These are phyloP conservation scores for Tolypocladium ovalisporum DNA, from an alignment of 2,329 filamentous ascomycete genomes.

Conservation along the genomic window DNA sequence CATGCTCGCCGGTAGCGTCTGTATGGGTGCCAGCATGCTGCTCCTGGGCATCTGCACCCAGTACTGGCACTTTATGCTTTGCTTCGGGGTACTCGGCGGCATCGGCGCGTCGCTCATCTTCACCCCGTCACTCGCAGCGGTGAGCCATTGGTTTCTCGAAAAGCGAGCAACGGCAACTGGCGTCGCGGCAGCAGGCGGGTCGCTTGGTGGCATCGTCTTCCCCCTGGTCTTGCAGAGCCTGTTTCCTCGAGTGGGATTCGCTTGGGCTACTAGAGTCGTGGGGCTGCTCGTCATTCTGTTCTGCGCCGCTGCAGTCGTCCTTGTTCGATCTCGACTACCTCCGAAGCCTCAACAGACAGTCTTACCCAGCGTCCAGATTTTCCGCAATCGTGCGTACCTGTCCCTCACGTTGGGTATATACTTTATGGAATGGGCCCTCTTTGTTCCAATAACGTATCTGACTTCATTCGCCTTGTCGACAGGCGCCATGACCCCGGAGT, in stretches of 20 bases:
- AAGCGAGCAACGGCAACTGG: neutral
- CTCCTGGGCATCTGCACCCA: neutral
- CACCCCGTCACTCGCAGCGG: neutral
- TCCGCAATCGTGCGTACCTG: neutral
- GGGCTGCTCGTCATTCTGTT: neutral
- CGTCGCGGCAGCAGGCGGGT: neutral
- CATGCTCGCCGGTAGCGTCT: slow-evolving; percentile 51
- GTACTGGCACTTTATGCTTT: neutral
- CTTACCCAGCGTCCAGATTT: neutral
- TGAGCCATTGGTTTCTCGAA: neutral
- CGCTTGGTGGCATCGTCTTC: neutral
- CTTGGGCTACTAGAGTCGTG: neutral
- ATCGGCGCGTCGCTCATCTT: neutral
- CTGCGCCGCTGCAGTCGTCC: neutral
- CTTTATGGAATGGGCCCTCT: neutral
- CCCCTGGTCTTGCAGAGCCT: neutral
- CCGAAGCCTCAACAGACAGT: neutral
- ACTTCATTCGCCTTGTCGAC: neutral
- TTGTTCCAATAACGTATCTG: neutral
- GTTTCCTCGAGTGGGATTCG: neutral
- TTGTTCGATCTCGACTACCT: neutral
- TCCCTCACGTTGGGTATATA: neutral
- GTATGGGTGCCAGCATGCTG: slow-evolving; percentile 46
- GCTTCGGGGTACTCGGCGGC: neutral
- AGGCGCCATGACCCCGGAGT: neutral